These are phyloP conservation scores for Backusella parvicylindrica DNA, from an alignment of 192 early-diverging fungal species.

Conservation along the genomic window DNA sequence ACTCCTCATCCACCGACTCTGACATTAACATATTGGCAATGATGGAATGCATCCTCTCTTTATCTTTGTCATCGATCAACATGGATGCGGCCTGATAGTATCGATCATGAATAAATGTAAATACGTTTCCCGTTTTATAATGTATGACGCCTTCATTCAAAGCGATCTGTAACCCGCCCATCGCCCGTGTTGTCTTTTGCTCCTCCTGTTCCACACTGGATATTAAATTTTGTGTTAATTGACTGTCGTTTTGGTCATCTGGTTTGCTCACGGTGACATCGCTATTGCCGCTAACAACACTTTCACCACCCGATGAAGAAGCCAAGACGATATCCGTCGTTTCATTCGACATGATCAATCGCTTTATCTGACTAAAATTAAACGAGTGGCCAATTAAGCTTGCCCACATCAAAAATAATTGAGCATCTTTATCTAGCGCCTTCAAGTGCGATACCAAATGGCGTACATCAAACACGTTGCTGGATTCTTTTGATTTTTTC, in stretches of 20 bases:
- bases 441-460: slow-evolving; percentile 12
- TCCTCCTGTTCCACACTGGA: neutral
- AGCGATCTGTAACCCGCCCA: slow-evolving; percentile 10
- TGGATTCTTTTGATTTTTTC: neutral
- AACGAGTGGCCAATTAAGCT: slow-evolving; percentile 19
- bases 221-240: neutral
- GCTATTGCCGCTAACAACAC: neutral
- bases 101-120: slow-evolving; percentile 22
- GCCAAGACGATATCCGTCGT: neutral
- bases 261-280: neutral
- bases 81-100: slow-evolving; percentile 20
- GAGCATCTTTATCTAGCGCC: slow-evolving; percentile 7
- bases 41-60: slow-evolving; percentile 13
- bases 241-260: neutral
- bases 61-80: neutral
- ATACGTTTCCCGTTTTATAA: slow-evolving; percentile 2
- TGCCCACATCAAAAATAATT: slow-evolving; percentile 27
- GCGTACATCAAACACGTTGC: slow-evolving; percentile 9
- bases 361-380: slow-evolving; percentile 13
- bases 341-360: slow-evolving; percentile 16
- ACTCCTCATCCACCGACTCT: neutral
- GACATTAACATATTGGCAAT: slow-evolving; percentile 12
- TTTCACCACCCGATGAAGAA: neutral
- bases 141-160: slow-evolving; percentile 12
- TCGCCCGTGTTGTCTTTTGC: neutral